Conservation (phyloP, 495 filamentous ascomycete genomes). For the Podospora fimiseda region DNA sequence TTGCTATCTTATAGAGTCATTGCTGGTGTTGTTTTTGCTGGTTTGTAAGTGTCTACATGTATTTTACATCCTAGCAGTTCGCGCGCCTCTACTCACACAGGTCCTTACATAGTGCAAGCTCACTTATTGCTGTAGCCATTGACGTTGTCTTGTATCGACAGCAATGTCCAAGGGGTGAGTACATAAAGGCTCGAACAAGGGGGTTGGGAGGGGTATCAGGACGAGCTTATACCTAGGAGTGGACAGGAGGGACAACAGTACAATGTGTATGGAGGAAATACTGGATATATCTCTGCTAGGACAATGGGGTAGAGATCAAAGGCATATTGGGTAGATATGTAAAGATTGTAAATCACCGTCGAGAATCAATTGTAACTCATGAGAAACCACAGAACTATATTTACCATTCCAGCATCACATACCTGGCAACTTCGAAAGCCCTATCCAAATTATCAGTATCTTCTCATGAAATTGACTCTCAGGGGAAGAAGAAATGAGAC, state of each 20-base stretch:
- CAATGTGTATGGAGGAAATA: no score
- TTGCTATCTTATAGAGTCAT: not conserved
- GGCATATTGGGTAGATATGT: no score
- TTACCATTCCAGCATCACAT: no score
- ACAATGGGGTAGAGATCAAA: no score
- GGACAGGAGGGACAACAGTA: not conserved
- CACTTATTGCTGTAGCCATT: not conserved
- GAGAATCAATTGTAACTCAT: no score
- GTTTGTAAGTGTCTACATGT: not conserved
- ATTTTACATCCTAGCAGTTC: not conserved
- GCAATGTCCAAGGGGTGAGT: not conserved
- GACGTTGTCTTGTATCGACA: not conserved
- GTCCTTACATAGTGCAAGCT: not conserved
- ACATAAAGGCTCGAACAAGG: not conserved
- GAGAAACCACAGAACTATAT: no score
- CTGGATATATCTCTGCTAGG: no score
- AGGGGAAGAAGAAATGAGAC: slow-evolving; percentile 13
- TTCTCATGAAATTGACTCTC: no score
- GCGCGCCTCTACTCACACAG: not conserved
- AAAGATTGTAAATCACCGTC: no score
- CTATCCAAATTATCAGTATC: no score
- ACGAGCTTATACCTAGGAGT: not conserved
- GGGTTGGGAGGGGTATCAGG: not conserved
- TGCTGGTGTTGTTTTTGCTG: not conserved
- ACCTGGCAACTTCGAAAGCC: no score